Evolutionary conservation across 371 early-diverging fungal species (phyloP).

Genomic region (Rhizopus delemar): DNA sequence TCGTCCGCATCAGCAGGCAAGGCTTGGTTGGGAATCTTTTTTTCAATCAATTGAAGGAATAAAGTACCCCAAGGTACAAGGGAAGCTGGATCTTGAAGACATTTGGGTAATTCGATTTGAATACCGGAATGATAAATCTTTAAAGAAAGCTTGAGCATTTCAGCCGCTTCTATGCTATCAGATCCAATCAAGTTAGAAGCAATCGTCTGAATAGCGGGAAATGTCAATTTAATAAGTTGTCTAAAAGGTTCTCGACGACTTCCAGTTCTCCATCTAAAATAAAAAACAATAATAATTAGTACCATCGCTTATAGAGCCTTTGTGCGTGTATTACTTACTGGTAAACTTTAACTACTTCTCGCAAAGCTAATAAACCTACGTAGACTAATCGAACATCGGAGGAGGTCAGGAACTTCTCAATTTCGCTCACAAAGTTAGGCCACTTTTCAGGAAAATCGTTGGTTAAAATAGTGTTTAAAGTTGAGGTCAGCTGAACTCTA

Average conservation of each 20-base stretch:
- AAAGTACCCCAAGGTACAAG: conserved; percentile 86
- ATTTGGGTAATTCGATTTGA: conserved; percentile 67
- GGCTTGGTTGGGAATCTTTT: conserved; percentile 54
- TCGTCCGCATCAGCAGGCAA: conserved; percentile 60
- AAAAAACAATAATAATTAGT: too few relatives aligned
- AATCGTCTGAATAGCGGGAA: conserved; percentile 74
- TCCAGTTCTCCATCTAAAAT: conserved; percentile 54
- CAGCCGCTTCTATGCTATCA: conserved; percentile 73
- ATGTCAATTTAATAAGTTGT: conserved; percentile 68
- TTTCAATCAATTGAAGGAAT: conserved; percentile 77
- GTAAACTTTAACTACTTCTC: conserved; percentile 79
- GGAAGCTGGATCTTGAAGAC: conserved; percentile 65
- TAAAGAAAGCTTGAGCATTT: conserved; percentile 76
- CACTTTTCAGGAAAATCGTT: conserved; percentile 83
- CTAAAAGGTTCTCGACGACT: conserved; percentile 63
- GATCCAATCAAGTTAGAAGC: conserved; percentile 56
- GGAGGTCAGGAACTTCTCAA: conserved; percentile 65
- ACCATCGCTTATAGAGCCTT: too few relatives aligned
- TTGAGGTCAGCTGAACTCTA: conserved; percentile 76
- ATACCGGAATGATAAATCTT: conserved; percentile 79
- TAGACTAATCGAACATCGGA: conserved; percentile 68
- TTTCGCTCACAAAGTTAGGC: conserved; percentile 76
- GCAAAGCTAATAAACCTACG: conserved; percentile 76
- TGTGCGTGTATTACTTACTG: conserved; percentile 57
- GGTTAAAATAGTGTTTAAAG: conserved; percentile 67